A percentile compares a stretch with the other conserved stretches of the same genome.
Conservation (phyloP, 441 rosid species). For the Jatropha multifida region DNA sequence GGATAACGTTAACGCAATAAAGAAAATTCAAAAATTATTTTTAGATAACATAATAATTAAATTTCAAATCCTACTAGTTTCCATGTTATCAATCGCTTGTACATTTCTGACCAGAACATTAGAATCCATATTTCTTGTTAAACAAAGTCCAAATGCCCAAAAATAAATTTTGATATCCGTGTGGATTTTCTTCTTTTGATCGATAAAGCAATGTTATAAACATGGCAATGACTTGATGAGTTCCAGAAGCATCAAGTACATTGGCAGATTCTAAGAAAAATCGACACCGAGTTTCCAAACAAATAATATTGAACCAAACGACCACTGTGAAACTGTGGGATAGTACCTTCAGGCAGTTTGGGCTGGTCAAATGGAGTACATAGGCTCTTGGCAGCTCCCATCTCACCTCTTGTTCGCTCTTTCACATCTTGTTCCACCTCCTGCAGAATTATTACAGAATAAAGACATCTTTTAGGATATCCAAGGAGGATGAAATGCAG, state of each 20-base stretch:
- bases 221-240: background rate
- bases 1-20: background rate
- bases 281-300: background rate
- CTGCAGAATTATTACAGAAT: conserved; percentile 35
- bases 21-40: background rate
- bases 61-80: background rate
- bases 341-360: conserved; percentile 88
- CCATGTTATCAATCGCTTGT: too few species aligned
- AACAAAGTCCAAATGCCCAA: background rate
- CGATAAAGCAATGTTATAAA: background rate
- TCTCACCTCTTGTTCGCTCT: conserved; percentile 84
- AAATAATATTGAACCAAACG: background rate
- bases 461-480: background rate
- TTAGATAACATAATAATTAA: background rate
- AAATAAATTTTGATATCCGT: background rate
- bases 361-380: conserved; percentile 98
- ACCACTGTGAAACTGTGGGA: background rate
- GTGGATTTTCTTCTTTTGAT: background rate
- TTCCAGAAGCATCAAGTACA: background rate
- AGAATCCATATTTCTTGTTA: background rate
- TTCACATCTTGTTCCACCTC: conserved; percentile 94
- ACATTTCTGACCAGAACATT: background rate
- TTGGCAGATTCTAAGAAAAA: background rate
- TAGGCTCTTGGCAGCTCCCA: conserved; percentile 92
- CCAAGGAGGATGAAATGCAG: background rate